These are phyloP conservation scores for Colletotrichum sp. DNA, from an alignment of 2,329 filamentous ascomycete species.

Conservation along the genomic window DNA sequence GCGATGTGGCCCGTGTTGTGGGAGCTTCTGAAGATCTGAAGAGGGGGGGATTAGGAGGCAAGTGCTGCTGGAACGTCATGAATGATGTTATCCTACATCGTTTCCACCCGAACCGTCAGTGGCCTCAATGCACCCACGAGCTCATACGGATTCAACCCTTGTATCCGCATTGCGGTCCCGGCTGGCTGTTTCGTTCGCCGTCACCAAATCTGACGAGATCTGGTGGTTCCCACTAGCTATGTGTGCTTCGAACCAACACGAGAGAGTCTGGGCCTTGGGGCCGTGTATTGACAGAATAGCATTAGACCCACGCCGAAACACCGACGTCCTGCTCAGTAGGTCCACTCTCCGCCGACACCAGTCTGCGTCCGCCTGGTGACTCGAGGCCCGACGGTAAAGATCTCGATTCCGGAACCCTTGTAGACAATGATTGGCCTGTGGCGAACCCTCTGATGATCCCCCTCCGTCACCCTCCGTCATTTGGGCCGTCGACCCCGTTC, in stretches of 20 bases:
- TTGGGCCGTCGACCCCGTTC: background rate
- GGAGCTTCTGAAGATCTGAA: background rate
- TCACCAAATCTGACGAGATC: background rate
- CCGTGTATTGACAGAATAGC: background rate
- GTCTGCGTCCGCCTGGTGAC: background rate
- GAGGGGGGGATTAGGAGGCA: background rate
- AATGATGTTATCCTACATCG: background rate
- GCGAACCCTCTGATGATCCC: background rate
- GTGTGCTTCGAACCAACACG: background rate
- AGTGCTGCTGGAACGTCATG: slow-evolving; percentile 7
- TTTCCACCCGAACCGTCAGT: background rate
- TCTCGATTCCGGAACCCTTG: background rate
- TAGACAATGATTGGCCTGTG: background rate
- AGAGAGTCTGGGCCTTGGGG: background rate
- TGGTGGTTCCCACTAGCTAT: background rate
- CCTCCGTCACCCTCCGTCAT: slow-evolving; percentile 1
- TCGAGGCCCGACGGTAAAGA: background rate
- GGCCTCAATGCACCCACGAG: background rate
- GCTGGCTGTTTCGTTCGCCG: background rate
- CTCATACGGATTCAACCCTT: background rate
- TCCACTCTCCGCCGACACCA: background rate
- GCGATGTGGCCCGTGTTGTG: background rate
- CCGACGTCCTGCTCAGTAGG: background rate
- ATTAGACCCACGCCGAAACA: background rate
- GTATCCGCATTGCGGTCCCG: background rate